Evolutionary conservation across 2,329 filamentous ascomycete genomes (phyloP).

Genomic region (Lasiodiplodia citricola): DNA sequence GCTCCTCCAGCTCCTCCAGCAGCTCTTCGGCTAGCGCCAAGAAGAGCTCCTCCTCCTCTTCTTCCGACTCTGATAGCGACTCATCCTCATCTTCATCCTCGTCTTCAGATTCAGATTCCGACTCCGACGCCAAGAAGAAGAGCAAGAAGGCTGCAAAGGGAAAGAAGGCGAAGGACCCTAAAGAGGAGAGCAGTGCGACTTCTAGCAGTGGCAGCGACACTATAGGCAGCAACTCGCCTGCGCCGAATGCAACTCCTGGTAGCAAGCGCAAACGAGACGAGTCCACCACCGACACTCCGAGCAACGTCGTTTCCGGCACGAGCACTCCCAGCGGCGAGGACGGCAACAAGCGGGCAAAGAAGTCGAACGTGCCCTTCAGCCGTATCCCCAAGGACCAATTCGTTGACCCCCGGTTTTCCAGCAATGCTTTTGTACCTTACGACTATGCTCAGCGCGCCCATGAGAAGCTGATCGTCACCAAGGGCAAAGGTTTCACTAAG

Average conservation of each 20-base stretch:
- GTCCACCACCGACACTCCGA: conserved; percentile 38
- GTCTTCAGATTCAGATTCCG: conserved; percentile 16
- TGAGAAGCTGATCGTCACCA: conserved; percentile 85
- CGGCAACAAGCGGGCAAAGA: conserved; percentile 49
- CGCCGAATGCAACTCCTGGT: conserved; percentile 36
- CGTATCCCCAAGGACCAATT: conserved; percentile 72
- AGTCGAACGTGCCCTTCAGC: conserved; percentile 73
- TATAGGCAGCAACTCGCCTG: conserved; percentile 35
- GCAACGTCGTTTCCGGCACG: conserved; percentile 32
- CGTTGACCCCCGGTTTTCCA: conserved; percentile 72
- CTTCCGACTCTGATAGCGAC: neutral
- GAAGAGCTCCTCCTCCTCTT: conserved; percentile 1
- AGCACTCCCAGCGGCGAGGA: conserved; percentile 30
- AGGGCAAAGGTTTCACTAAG: conserved; percentile 97
- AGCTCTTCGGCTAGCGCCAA: neutral
- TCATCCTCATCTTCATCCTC: neutral
- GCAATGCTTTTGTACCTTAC: conserved; percentile 82
- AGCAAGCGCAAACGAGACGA: conserved; percentile 51
- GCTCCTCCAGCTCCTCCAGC: neutral
- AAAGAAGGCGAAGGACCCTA: conserved; percentile 19
- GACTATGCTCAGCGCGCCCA: conserved; percentile 89
- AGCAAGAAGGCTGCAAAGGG: conserved; percentile 6
- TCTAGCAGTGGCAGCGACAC: conserved; percentile 48
- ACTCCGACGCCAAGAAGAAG: neutral
- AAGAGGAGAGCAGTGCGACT: conserved; percentile 27